Base-by-base conservation (phyloP, 2,329 filamentous ascomycete species). In the Ceratocystis eucalypticola region DNA sequence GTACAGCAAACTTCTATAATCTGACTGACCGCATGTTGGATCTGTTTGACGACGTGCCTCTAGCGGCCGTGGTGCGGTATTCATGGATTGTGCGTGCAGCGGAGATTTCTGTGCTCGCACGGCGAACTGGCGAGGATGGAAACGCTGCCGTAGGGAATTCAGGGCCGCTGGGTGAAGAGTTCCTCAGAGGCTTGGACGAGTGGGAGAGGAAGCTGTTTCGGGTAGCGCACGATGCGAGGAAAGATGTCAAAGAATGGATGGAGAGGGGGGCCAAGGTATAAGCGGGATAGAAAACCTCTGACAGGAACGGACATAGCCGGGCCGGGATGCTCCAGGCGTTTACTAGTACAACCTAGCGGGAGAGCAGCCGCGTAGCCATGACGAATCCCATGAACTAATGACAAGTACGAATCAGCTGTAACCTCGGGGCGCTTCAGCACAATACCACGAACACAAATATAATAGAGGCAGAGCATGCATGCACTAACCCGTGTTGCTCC, bases 1-100 rank as follows among this genome's bases (percentile, higher is more conserved):
- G 94, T 74, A 89, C 89, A 68, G 86, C 88, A 45, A 88, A 96
- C 75, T 96, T 96, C 72, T 97, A 96, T 77, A 86, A 84, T 28
- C 82, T 97, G 3, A 91, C 89, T 2, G 87, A 89, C 57, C 84
- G 90, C 64, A 91, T 96, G 76, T 79, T 97, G 69, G 92, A 96
- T 68, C 76, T 99, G 0, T 96, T 96, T 69, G 92, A 96, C 67
- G 92, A 96, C 74, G 74, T 75, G 57, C 83, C 84, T 68, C 86
- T 96, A 66, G 89, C 91, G 66, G 83, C 89, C 69, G 84, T 94
- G 22, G 74, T 93, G 70, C 81, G 83, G 66, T 80, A 88, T 78
- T 91, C 90, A 0, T 97, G 95, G 76, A 90, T 92, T 70, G 81
- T 84, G 62, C 82, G 94, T 61, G 89, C 91, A 0, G 82, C 84